Conservation (phyloP, 768 basidiomycete genomes). For the Polyporus arcularius region DNA sequence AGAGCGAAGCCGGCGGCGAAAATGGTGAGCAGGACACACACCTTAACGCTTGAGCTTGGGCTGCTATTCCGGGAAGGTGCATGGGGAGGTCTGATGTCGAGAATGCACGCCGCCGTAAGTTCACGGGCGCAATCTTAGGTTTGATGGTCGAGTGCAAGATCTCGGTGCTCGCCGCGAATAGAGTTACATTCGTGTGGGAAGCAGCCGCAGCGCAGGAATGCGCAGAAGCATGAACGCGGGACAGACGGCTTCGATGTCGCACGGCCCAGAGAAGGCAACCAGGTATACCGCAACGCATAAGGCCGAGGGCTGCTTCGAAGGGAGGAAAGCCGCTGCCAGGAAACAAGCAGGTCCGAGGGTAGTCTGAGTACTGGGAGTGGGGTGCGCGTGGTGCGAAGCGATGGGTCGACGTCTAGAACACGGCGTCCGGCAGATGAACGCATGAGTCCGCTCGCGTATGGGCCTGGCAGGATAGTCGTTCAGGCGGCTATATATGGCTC, state of each 20-base stretch:
- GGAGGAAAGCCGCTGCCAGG: background rate
- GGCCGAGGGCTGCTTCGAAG: background rate
- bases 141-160: background rate
- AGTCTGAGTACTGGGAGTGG: background rate
- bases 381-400: background rate
- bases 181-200: slow-evolving; percentile 13
- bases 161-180: slow-evolving; percentile 7
- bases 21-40: slow-evolving; percentile 8
- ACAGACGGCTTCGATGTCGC: slow-evolving; percentile 4
- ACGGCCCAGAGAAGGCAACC: background rate
- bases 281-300: background rate
- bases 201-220: background rate
- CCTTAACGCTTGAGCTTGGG: slow-evolving; percentile 19
- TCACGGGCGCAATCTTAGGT: slow-evolving; percentile 1
- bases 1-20: slow-evolving; percentile 2
- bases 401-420: background rate
- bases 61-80: background rate
- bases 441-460: background rate
- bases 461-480: background rate
- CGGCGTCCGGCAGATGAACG: background rate
- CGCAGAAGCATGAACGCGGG: slow-evolving; percentile 10
- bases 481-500: background rate
- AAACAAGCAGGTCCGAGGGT: background rate
- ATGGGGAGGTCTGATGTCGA: background rate
- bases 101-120: background rate